Base-by-base conservation (phyloP, 352 stramenopile species). In the Phytophthora cryptogea region DNA sequence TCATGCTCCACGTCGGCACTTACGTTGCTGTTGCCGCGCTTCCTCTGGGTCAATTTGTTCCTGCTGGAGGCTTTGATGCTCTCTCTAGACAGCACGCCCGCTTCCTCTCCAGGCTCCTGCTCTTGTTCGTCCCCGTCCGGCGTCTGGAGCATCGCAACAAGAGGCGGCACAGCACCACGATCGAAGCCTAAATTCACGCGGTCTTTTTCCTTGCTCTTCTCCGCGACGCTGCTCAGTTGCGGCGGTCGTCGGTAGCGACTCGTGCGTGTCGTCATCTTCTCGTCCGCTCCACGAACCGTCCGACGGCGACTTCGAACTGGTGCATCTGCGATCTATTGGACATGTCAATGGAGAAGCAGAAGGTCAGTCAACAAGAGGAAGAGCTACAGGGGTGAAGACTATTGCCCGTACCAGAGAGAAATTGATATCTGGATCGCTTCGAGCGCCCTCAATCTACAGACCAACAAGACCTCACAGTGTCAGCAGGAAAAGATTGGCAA, bases 11-110 rank as follows among this genome's bases (percentile, higher is more conserved):
- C 20, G 16, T 54, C 32, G 2, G 8, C 39, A 10, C 45, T 37
- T 7, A 33, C 45, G 28, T 54, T 54, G 41, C 44, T 55, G 32
- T 33, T 60, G 42, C 47, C 61, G 16, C 76, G 78, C 65, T 88
- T 89, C 66, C 79, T 78, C 48, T 78, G 64, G 1, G 63, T 60
- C 27, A 93, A 20, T 46, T 88, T 89, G 65, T 50, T 76, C 46
- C 69, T 80, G 40, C 78, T 86, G 20, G 82, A 66, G 27, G 71
- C 64, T 55, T 94, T 94, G 65, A 94, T 86, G 20, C 49, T 60
- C 14, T 94, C 84, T 45, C 82, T 59, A 1, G 82, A 88, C 27
- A 85, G 54, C 8, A 79, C 76, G 4, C 83, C 70, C 4, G 61
- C 33, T 11, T 67, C 72, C n/a, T 51, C 66, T 40, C 76, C 62